phyloP scores from a whole-genome alignment of 1,139 yeast species.

The Lodderomyces beijingensis region DNA sequence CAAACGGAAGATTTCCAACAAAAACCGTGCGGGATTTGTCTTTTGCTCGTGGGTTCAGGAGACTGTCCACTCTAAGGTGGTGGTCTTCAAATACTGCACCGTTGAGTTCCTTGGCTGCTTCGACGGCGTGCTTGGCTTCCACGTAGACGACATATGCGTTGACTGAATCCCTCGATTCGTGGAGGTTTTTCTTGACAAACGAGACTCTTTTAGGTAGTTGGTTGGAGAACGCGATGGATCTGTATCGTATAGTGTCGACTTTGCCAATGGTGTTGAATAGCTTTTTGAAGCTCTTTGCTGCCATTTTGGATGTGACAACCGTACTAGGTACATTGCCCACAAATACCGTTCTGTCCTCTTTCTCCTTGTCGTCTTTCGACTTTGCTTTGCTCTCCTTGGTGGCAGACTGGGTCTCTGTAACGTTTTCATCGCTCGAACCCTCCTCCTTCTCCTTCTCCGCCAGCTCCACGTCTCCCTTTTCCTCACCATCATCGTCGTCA shows the following conservation, averaged over 20 bases:
- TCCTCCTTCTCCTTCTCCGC: neutral
- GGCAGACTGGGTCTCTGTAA: neutral
- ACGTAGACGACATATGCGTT: slow-evolving; percentile 85
- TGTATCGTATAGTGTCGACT: slow-evolving; percentile 74
- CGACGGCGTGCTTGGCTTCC: slow-evolving; percentile 48
- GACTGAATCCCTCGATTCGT: slow-evolving; percentile 70
- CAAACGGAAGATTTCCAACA: slow-evolving; percentile 92
- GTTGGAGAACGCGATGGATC: slow-evolving; percentile 89
- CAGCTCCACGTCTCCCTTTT: slow-evolving; percentile 9
- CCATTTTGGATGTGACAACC: slow-evolving; percentile 61
- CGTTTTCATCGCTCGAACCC: slow-evolving; percentile 3
- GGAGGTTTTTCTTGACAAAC: slow-evolving; percentile 74
- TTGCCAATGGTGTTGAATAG: slow-evolving; percentile 55
- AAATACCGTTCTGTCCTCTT: slow-evolving; percentile 85
- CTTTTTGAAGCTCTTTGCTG: slow-evolving; percentile 60
- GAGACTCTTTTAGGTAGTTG: slow-evolving; percentile 91
- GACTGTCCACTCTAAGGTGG: slow-evolving; percentile 88
- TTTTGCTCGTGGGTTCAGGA: slow-evolving; percentile 83
- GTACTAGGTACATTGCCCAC: slow-evolving; percentile 77
- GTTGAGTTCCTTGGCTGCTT: slow-evolving; percentile 54
- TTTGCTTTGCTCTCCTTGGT: slow-evolving; percentile 28
- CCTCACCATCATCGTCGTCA: slow-evolving; percentile 9
- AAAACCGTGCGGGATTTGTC: slow-evolving; percentile 83
- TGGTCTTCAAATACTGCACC: slow-evolving; percentile 64
- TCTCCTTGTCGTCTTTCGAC: slow-evolving; percentile 62